Evolutionary conservation across 31 red algal species (phyloP), one percentile per base, ranked within the genome.

Genomic region (Odonthalia washingtoniensis): DNA sequence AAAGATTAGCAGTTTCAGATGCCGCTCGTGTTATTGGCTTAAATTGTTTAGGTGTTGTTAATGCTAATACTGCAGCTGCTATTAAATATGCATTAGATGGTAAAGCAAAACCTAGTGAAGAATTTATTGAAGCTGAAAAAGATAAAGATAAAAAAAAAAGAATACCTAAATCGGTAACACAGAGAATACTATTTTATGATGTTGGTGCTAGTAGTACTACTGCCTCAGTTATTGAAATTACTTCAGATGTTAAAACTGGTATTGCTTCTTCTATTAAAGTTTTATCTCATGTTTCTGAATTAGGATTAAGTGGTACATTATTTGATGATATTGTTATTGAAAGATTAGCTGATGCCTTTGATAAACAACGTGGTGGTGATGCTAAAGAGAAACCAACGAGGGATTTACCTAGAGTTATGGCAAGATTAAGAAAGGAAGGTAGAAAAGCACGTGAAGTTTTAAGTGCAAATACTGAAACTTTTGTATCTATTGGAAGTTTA

Each of bases 141-240:
- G 37, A 49, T 28, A 93, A 93, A 77, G 92, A 90, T 46, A 89
- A 87, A 82, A 89, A 87, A 70, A 90, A 88, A 64, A 39, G 83
- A 26, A 44, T 82, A 4, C 86, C 81, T 37, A 87, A 93, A 65
- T 62, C 82, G 6, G 62, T 83, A 31, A 90, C 85, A 17, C 90
- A 96, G 86, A 46, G 33, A 4, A 90, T 98, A 53, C 85, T 98
- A 66, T 96, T 98, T 60, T 87, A 94, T 31, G 94, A 96, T 75
- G 39, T 98, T 18, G 97, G 97, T 53, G 91, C 92, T 9, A 75
- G 89, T 46, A 81, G 91, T 42, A 85, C 90, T 0, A 84, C 83
- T 3, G 94, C 97, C 12, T 84, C 91, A 14, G 80, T 98, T 34
- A 80, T 93, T 28, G 85, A 91, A 21, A 72, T 98, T 63, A 80